Percentiles rank a stretch among this genome's conserved stretches.
Conservation (phyloP, 2,329 filamentous ascomycete species). For the Xylaria arbuscula region DNA sequence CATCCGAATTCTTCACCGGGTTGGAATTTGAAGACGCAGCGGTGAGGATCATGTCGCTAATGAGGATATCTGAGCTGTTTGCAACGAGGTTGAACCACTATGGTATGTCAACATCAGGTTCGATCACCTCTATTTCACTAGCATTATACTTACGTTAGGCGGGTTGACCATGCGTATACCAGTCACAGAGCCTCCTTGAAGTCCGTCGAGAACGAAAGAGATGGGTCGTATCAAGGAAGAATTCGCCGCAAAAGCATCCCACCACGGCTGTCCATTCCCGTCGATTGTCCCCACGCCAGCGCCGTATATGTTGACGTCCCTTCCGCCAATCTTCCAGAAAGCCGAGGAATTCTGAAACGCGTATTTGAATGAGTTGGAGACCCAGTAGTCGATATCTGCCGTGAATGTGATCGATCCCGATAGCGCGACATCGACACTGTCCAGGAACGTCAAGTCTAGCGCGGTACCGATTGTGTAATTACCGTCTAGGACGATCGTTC, state of each 20-base stretch:
- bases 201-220: constrained; percentile 37
- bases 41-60: constrained; percentile 70
- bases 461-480: constrained; percentile 72
- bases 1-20: constrained; percentile 71
- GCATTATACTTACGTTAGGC: constrained; percentile 35
- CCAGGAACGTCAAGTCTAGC: constrained; percentile 72
- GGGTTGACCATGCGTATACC: constrained; percentile 39
- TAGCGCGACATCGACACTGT: constrained; percentile 70
- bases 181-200: constrained; percentile 36
- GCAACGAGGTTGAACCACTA: constrained; percentile 74
- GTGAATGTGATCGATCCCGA: constrained; percentile 70
- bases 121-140: background rate
- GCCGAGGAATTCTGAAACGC: constrained; percentile 72
- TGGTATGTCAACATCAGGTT: constrained; percentile 9
- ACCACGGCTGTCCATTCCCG: constrained; percentile 74
- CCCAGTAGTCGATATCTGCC: constrained; percentile 75
- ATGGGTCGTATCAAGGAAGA: constrained; percentile 37
- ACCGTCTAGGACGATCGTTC: constrained; percentile 68
- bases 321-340: constrained; percentile 60
- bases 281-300: constrained; percentile 59
- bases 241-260: constrained; percentile 66
- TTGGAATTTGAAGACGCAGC: constrained; percentile 61
- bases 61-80: constrained; percentile 72
- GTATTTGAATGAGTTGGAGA: constrained; percentile 71
- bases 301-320: constrained; percentile 72